These are phyloP conservation scores for Rhizopogon rudus DNA, from an alignment of 768 basidiomycete genomes.

Conservation along the genomic window DNA sequence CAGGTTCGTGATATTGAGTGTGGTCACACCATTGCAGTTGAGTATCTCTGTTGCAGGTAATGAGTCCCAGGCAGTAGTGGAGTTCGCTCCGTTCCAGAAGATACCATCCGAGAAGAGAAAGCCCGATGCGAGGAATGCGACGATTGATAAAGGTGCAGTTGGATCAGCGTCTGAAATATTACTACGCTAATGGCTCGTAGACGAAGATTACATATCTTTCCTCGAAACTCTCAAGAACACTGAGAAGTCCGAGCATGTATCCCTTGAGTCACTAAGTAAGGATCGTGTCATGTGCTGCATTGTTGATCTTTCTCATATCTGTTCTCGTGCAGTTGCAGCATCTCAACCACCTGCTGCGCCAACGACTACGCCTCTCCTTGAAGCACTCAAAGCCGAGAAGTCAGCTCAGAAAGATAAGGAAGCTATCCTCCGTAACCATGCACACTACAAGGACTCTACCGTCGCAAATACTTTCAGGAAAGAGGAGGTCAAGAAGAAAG, in stretches of 20 bases:
- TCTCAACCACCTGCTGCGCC: constrained; percentile 55
- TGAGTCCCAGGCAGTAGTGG: constrained; percentile 85
- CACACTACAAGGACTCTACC: constrained; percentile 58
- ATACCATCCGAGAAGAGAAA: constrained; percentile 73
- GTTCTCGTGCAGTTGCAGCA: constrained; percentile 48
- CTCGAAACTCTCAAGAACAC: constrained; percentile 61
- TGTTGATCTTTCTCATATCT: neutral
- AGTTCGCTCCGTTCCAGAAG: constrained; percentile 93
- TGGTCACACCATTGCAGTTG: neutral
- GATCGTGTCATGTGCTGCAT: neutral
- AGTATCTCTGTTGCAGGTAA: constrained; percentile 49
- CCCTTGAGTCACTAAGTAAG: constrained; percentile 63
- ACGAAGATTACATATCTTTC: constrained; percentile 83
- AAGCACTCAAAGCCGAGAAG: constrained; percentile 82
- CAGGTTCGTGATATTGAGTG: constrained; percentile 49
- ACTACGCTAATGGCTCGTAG: constrained; percentile 32
- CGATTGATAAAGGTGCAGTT: constrained; percentile 79
- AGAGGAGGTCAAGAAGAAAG: constrained; percentile 38
- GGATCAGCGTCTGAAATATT: neutral
- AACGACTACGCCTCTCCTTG: constrained; percentile 87
- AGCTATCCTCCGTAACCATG: constrained; percentile 64
- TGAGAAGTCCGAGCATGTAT: constrained; percentile 49
- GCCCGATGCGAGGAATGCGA: constrained; percentile 72
- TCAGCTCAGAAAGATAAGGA: constrained; percentile 67
- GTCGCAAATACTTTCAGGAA: constrained; percentile 23